phyloP scores from a whole-genome alignment of 2,329 filamentous ascomycete genomes.

The Beauveria australis region DNA sequence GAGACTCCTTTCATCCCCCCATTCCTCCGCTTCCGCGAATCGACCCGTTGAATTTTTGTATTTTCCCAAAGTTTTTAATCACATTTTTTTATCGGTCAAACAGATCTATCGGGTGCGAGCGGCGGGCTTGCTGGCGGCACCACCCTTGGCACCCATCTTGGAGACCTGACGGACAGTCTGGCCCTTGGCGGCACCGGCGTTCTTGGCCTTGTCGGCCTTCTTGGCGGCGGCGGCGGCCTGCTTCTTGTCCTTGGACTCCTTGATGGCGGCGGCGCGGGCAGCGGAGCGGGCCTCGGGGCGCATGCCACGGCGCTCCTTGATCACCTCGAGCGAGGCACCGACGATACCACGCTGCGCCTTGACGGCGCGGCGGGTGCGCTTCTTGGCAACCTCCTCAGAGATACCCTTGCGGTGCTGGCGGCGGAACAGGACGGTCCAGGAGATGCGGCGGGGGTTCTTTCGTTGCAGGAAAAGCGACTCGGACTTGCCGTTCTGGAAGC shows the following conservation, averaged over 20 bases:
- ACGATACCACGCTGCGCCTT: slow-evolving; percentile 99
- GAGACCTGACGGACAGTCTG: slow-evolving; percentile 73
- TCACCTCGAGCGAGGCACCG: slow-evolving; percentile 97
- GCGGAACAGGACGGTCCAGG: slow-evolving; percentile 97
- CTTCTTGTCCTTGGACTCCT: slow-evolving; percentile 99
- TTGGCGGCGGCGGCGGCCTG: slow-evolving; percentile 76
- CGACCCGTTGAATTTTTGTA: slow-evolving; percentile 8
- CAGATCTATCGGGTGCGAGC: slow-evolving; percentile 65
- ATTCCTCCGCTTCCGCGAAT: slow-evolving; percentile 8
- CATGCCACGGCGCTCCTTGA: slow-evolving; percentile 96
- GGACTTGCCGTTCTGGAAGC: slow-evolving; percentile 99
- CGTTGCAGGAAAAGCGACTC: slow-evolving; percentile 99
- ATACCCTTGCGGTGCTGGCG: slow-evolving; percentile 99
- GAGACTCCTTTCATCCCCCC: slow-evolving; percentile 23
- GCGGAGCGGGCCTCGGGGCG: slow-evolving; percentile 93
- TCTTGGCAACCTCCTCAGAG: slow-evolving; percentile 99
- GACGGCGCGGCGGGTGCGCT: slow-evolving; percentile 94
- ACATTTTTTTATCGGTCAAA: slow-evolving; percentile 1
- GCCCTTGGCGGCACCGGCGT: slow-evolving; percentile 66
- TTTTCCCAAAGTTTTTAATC: slow-evolving; percentile 5
- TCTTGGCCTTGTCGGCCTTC: slow-evolving; percentile 99
- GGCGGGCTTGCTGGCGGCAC: slow-evolving; percentile 67
- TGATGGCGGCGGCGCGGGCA: slow-evolving; percentile 82
- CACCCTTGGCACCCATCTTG: slow-evolving; percentile 97
- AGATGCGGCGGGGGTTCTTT: slow-evolving; percentile 99